Evolutionary conservation across 768 basidiomycete genomes (phyloP).

Genomic region (Ramaria sp.): DNA sequence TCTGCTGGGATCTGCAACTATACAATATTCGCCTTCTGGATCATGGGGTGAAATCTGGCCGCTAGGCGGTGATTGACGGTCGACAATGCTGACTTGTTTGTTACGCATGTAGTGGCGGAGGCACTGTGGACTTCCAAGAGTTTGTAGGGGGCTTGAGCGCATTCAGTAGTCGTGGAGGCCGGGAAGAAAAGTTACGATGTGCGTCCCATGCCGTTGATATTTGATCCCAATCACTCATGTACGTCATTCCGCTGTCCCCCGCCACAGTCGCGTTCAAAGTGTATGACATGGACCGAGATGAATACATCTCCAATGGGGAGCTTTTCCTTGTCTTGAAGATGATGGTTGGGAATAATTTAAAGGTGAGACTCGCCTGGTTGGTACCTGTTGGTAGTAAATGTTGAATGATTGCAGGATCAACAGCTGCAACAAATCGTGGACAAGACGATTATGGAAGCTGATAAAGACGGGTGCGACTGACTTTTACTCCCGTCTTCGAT

Average conservation of each 20-base stretch:
- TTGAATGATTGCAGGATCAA: slow-evolving; percentile 55
- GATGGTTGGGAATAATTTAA: slow-evolving; percentile 99
- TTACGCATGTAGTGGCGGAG: slow-evolving; percentile 64
- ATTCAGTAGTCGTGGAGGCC: slow-evolving; percentile 91
- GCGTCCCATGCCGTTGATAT: slow-evolving; percentile 22
- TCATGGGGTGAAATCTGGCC: no score
- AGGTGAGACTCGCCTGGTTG: slow-evolving; percentile 37
- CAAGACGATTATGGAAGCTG: slow-evolving; percentile 99
- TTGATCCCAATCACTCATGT: background rate
- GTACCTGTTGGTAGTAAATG: slow-evolving; percentile 2
- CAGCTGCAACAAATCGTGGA: slow-evolving; percentile 99
- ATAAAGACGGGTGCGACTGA: slow-evolving; percentile 64
- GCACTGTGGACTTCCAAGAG: slow-evolving; percentile 98
- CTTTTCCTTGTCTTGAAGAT: slow-evolving; percentile 97
- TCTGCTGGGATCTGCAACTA: background rate
- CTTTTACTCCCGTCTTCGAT: background rate
- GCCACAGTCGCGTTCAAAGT: slow-evolving; percentile 94
- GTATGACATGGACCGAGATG: slow-evolving; percentile 97
- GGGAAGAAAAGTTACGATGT: slow-evolving; percentile 97
- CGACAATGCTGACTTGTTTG: background rate
- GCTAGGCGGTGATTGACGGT: background rate
- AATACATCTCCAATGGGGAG: slow-evolving; percentile 96
- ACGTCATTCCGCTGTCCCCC: background rate
- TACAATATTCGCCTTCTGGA: background rate
- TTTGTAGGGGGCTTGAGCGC: slow-evolving; percentile 97